Evolutionary conservation across 1,284 basidiomycete genomes (phyloP).

Genomic region (Irpex lacteus): DNA sequence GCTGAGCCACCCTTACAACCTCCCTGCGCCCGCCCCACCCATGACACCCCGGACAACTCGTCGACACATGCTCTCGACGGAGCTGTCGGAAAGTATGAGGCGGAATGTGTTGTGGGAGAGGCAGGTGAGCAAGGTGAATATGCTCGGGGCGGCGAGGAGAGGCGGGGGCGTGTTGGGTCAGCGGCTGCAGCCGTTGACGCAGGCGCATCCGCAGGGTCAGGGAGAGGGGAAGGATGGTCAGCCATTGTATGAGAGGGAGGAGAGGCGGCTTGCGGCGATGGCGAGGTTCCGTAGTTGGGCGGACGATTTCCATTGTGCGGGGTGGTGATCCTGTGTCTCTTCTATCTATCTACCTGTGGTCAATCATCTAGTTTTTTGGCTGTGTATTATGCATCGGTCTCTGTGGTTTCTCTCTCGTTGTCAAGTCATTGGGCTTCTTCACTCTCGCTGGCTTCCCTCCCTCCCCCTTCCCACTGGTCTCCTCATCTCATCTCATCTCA

Average conservation of each 20-base stretch:
- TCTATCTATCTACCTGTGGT: conserved; percentile 5
- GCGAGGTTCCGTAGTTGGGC: conserved; percentile 69
- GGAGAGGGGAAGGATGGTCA: conserved; percentile 27
- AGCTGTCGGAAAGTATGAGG: conserved; percentile 83
- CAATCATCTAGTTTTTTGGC: no score
- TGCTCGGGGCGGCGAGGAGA: conserved; percentile 35
- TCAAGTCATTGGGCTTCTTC: no score
- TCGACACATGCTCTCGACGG: conserved; percentile 79
- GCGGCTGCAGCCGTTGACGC: conserved; percentile 42
- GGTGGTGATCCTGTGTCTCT: conserved; percentile 44
- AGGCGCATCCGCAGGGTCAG: conserved; percentile 22
- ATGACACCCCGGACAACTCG: conserved; percentile 85
- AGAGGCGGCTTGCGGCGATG: conserved; percentile 41
- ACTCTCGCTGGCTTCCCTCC: no score
- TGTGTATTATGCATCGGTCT: no score
- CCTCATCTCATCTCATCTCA: background rate
- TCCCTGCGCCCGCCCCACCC: conserved; percentile 65
- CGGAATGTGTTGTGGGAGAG: conserved; percentile 86
- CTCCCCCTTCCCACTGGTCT: background rate
- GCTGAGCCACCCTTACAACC: conserved; percentile 69
- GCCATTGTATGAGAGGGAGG: conserved; percentile 32
- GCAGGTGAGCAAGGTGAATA: conserved; percentile 56
- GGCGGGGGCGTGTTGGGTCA: conserved; percentile 26
- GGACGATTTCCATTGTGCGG: conserved; percentile 62
- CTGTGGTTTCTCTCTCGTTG: no score